These are phyloP conservation scores for Aleurites moluccanus DNA, from an alignment of 441 rosid genomes.

Conservation along the genomic window DNA sequence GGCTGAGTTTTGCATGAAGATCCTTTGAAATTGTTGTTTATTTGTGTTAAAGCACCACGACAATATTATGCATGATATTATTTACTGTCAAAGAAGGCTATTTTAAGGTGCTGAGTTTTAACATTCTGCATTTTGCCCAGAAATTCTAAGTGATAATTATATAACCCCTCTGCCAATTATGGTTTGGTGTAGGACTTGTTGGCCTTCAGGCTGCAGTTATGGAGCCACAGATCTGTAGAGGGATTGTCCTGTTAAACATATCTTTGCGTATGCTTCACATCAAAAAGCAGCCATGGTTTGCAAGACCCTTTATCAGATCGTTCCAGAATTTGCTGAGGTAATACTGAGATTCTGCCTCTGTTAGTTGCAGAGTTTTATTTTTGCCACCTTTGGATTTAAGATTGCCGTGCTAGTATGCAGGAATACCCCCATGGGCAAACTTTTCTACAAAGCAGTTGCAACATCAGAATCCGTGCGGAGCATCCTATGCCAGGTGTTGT, in stretches of 20 bases:
- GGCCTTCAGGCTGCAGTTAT: conserved; percentile 91
- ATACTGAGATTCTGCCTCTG: conserved; percentile 14
- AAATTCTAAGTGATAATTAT: background rate
- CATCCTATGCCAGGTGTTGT: conserved; percentile 73
- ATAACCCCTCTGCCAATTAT: background rate
- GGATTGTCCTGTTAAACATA: conserved; percentile 67
- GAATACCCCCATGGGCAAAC: conserved; percentile 66
- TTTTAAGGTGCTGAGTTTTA: background rate
- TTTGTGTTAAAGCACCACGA: background rate
- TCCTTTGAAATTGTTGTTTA: background rate
- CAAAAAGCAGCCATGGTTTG: conserved; percentile 81
- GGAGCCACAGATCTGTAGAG: conserved; percentile 65
- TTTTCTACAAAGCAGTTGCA: conserved; percentile 66
- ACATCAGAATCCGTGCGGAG: conserved; percentile 59
- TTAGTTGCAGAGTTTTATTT: conserved; percentile 6
- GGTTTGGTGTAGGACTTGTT: conserved; percentile 56
- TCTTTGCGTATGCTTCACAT: conserved; percentile 90
- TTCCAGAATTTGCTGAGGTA: conserved; percentile 87
- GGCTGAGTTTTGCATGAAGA: background rate
- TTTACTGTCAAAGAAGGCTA: background rate
- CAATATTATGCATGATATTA: background rate
- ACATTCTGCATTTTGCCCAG: background rate
- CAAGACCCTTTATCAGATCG: conserved; percentile 68
- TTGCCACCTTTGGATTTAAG: background rate
- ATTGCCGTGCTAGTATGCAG: conserved; percentile 39